These are phyloP conservation scores for Artemisia tridentata DNA, from an alignment of 129 eudicot species.

Conservation along the genomic window DNA sequence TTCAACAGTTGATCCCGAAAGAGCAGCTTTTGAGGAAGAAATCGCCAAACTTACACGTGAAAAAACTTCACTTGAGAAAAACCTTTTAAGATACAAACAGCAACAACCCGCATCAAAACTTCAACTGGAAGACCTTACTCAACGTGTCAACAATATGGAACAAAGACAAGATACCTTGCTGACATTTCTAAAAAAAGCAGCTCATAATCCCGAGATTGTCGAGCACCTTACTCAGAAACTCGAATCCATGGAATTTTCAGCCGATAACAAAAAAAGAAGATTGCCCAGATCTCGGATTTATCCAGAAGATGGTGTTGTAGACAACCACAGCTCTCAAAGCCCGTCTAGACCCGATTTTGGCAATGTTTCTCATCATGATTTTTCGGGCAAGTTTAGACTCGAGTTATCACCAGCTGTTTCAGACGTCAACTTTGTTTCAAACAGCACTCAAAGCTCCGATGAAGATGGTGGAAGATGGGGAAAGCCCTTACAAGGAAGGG, in stretches of 20 bases:
- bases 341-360: conserved; percentile 59
- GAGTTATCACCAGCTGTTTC: conserved; percentile 81
- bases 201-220: conserved; percentile 59
- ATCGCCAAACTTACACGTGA: conserved; percentile 79
- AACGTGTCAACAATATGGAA: conserved; percentile 54
- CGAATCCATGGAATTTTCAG: conserved; percentile 75
- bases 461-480: conserved; percentile 69
- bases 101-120: conserved; percentile 57
- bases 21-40: conserved; percentile 84
- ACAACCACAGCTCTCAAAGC: conserved; percentile 57
- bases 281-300: conserved; percentile 44
- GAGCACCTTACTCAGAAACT: conserved; percentile 66
- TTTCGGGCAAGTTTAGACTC: conserved; percentile 59
- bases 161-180: conserved; percentile 61
- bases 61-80: conserved; percentile 59
- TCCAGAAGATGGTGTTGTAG: conserved; percentile 46
- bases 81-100: conserved; percentile 45
- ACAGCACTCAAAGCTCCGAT: conserved; percentile 81
- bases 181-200: conserved; percentile 48
- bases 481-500: too few relatives aligned
- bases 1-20: conserved; percentile 61
- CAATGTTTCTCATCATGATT: conserved; percentile 52
- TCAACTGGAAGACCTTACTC: conserved; percentile 67
- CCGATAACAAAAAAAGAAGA: conserved; percentile 72
- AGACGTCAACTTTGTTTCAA: conserved; percentile 69